These are phyloP conservation scores for Vigna reflexopilosa DNA, from an alignment of 306 rosid species.

Conservation along the genomic window DNA sequence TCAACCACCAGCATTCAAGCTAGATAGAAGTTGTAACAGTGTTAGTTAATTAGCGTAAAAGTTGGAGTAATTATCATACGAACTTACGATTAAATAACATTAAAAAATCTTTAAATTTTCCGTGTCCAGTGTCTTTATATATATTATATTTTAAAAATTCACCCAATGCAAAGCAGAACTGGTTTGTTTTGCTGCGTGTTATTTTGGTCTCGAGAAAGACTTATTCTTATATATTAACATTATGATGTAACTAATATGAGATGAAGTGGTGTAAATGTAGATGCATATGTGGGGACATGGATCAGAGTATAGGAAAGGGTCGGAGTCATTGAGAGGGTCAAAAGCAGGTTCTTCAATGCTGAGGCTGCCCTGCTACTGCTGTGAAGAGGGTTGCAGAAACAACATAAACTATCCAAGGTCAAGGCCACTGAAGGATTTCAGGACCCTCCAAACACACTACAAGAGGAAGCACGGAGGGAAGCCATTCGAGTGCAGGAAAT, in stretches of 20 bases:
- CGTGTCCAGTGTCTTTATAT: background rate
- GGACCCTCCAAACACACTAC: conserved; percentile 81
- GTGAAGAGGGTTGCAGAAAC: conserved; percentile 81
- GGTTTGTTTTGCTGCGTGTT: background rate
- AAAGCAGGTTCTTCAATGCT: conserved; percentile 62
- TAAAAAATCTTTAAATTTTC: too few species aligned
- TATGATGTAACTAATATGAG: background rate
- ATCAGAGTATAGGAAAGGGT: conserved; percentile 72
- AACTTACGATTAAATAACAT: background rate
- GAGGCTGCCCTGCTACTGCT: conserved; percentile 73
- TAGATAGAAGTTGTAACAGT: too few species aligned
- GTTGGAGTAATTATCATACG: too few species aligned
- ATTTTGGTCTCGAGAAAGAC: too few species aligned
- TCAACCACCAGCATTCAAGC: background rate
- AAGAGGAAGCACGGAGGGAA: conserved; percentile 80
- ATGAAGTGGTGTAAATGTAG: conserved; percentile 25
- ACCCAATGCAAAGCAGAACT: background rate
- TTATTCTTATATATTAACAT: background rate
- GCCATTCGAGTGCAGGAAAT: conserved; percentile 69
- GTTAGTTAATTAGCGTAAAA: too few species aligned
- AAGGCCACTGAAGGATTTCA: conserved; percentile 73
- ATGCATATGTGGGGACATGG: conserved; percentile 97
- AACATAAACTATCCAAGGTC: conserved; percentile 68
- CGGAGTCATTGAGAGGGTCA: conserved; percentile 73
- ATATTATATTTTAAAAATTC: background rate